phyloP scores from a whole-genome alignment of 768 basidiomycete genomes.

The Leccinum incarnatum region DNA sequence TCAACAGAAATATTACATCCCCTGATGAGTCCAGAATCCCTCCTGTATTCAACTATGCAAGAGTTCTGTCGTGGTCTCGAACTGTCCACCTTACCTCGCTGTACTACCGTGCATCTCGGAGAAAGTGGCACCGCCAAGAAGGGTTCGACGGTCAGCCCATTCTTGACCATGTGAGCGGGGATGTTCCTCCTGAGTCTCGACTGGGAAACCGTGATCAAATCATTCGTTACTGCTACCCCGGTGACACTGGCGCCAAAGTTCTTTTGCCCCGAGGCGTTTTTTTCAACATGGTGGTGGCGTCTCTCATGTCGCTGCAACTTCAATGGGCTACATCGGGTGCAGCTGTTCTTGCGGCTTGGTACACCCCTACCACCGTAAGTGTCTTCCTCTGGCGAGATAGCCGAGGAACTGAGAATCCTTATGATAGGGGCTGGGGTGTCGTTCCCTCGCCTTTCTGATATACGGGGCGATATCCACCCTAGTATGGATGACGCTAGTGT shows the following conservation, averaged over 20 bases:
- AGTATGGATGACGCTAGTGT: conserved; percentile 31
- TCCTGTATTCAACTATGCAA: conserved; percentile 27
- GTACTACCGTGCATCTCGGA: conserved; percentile 16
- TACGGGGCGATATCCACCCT: conserved; percentile 30
- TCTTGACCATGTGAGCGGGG: neutral
- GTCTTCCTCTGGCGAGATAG: neutral
- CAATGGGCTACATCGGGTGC: conserved; percentile 34
- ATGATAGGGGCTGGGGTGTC: conserved; percentile 32
- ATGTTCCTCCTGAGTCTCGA: conserved; percentile 14
- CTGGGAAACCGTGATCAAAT: conserved; percentile 20
- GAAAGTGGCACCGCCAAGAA: neutral
- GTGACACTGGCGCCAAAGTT: neutral
- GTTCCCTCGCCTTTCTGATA: conserved; percentile 31
- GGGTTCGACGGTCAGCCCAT: conserved; percentile 2
- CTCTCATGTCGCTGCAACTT: conserved; percentile 27
- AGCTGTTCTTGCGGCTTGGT: conserved; percentile 27
- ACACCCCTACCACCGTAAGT: conserved; percentile 30
- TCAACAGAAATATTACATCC: conserved; percentile 1
- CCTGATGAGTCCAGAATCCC: conserved; percentile 25
- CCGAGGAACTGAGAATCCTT: neutral
- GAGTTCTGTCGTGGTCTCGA: conserved; percentile 20
- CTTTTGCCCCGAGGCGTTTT: conserved; percentile 22
- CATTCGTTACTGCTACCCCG: conserved; percentile 18
- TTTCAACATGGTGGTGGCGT: conserved; percentile 29
- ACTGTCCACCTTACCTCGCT: conserved; percentile 16